Percentiles rank a stretch among this genome's conserved stretches.
These are phyloP conservation scores for Aspergillus felis DNA, from an alignment of 2,329 filamentous ascomycete species.

Conservation along the genomic window DNA sequence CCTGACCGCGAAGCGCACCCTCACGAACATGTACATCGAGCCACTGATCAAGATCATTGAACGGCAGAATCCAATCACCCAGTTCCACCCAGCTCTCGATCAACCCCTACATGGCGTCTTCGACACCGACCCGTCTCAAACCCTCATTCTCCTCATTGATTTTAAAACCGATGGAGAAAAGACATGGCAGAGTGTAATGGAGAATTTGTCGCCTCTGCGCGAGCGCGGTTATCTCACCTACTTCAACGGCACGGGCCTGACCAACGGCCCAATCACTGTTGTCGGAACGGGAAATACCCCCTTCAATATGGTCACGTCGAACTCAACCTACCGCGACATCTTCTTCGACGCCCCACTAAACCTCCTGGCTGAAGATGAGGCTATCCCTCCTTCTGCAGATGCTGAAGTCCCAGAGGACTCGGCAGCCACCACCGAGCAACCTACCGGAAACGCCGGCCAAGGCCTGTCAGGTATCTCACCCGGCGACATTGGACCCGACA, in stretches of 20 bases:
- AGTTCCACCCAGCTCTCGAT: slow-evolving; percentile 29
- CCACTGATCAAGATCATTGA: slow-evolving; percentile 49
- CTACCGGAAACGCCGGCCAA: slow-evolving; percentile 38
- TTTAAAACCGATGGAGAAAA: slow-evolving; percentile 42
- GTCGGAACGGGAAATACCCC: slow-evolving; percentile 54
- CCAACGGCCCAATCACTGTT: slow-evolving; percentile 48
- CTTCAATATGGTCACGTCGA: slow-evolving; percentile 45
- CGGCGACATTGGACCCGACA: slow-evolving; percentile 33
- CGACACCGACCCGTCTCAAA: slow-evolving; percentile 46
- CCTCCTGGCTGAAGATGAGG: slow-evolving; percentile 26
- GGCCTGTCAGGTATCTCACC: slow-evolving; percentile 41
- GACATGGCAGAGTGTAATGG: slow-evolving; percentile 35
- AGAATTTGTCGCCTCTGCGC: slow-evolving; percentile 47
- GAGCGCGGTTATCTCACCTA: slow-evolving; percentile 49
- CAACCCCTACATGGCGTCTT: slow-evolving; percentile 47
- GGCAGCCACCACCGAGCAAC: not conserved
- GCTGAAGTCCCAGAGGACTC: not conserved
- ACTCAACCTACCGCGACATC: slow-evolving; percentile 49
- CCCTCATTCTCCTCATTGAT: slow-evolving; percentile 52
- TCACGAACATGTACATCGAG: slow-evolving; percentile 51
- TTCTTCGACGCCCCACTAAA: slow-evolving; percentile 55
- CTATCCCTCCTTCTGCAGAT: not conserved
- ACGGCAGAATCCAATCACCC: slow-evolving; percentile 44
- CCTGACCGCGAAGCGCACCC: slow-evolving; percentile 45
- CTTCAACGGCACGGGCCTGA: slow-evolving; percentile 43